Evolutionary conservation across 2,329 filamentous ascomycete genomes (phyloP).

Genomic region (Fusarium brevicatenulatum): DNA sequence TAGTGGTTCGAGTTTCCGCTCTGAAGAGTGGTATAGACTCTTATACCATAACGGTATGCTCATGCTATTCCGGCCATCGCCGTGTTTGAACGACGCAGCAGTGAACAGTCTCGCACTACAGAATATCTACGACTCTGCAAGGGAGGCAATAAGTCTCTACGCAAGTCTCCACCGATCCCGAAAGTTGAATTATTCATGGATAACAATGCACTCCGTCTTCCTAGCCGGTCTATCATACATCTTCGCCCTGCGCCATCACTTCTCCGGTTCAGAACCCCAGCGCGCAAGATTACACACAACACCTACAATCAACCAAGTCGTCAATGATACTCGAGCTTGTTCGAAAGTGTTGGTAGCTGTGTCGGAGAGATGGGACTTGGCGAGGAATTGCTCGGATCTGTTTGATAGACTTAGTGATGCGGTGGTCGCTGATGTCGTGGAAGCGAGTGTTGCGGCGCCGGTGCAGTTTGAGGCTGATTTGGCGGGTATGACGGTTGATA

Average conservation of each 20-base stretch:
- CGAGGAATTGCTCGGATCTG: slow-evolving; percentile 54
- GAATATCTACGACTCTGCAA: slow-evolving; percentile 52
- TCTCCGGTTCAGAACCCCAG: slow-evolving; percentile 35
- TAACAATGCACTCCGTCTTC: slow-evolving; percentile 60
- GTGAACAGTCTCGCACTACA: slow-evolving; percentile 46
- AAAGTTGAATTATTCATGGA: slow-evolving; percentile 60
- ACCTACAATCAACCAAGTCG: slow-evolving; percentile 54
- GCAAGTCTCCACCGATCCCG: slow-evolving; percentile 55
- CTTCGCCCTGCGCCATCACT: slow-evolving; percentile 54
- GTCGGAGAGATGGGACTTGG: slow-evolving; percentile 54
- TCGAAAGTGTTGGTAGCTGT: slow-evolving; percentile 58
- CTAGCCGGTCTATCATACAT: slow-evolving; percentile 58
- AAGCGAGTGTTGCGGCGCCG: slow-evolving; percentile 8
- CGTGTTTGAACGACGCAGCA: slow-evolving; percentile 44
- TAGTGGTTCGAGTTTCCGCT: slow-evolving; percentile 53
- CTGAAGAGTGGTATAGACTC: slow-evolving; percentile 55
- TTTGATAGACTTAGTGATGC: slow-evolving; percentile 57
- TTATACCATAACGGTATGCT: slow-evolving; percentile 56
- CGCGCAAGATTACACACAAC: slow-evolving; percentile 42
- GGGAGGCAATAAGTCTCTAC: slow-evolving; percentile 55
- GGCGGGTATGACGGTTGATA: slow-evolving; percentile 50
- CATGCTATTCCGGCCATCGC: slow-evolving; percentile 55
- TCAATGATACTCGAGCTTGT: slow-evolving; percentile 55
- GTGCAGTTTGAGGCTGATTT: slow-evolving; percentile 15
- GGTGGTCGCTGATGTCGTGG: slow-evolving; percentile 53